Base-by-base conservation (phyloP, 805 yeast genomes). In the Ogataea neopini region DNA sequence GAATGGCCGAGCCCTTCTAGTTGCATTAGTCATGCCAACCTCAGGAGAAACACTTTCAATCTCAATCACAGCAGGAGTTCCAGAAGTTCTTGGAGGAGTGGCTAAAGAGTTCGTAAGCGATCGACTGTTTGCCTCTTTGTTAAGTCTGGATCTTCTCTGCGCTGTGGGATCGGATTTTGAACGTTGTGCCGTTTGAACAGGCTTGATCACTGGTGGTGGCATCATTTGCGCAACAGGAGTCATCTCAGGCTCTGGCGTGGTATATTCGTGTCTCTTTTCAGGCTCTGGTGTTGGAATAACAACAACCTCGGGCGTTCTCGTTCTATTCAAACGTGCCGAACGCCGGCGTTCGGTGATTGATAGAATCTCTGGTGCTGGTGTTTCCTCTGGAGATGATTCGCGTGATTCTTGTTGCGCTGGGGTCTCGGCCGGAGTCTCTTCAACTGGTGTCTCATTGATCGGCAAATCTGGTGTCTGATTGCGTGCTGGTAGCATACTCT, bases 11-110 rank as follows among this genome's bases (percentile, higher is more conserved):
- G n/a, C 30, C 7, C 33, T 26, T 25, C 42, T 25, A 10, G 6
- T 8, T 13, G 23, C 25, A 15, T 25, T 26, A 8, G 43, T 18
- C 35, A 30, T 29, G 11, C 47, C 43, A 30, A 52, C 7, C 47
- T 60, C 36, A 57, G 64, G 30, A 60, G 56, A 52, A 8, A 25
- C 41, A 40, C 56, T 52, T 17, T 47, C 50, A 13, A 52, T 35
- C 19, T 52, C 50, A 28, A 52, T 52, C 23, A 50, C 47, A 13
- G 32, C 32, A 6, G 34, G 9, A 18, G 22, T n/a, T 14, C 40
- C 51, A 25, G 47, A 44, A 1, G 49, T 44, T 25, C 44, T 35
- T 10, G 54, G 54, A 8, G 54, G 54, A n/a, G 51, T 50, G 14
- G 50, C 54, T 38, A 50, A 15, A 33, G 38, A 29, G 17, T 22